These are phyloP conservation scores for Amylocarpus encephaloides DNA, from an alignment of 2,329 filamentous ascomycete genomes.

Conservation along the genomic window DNA sequence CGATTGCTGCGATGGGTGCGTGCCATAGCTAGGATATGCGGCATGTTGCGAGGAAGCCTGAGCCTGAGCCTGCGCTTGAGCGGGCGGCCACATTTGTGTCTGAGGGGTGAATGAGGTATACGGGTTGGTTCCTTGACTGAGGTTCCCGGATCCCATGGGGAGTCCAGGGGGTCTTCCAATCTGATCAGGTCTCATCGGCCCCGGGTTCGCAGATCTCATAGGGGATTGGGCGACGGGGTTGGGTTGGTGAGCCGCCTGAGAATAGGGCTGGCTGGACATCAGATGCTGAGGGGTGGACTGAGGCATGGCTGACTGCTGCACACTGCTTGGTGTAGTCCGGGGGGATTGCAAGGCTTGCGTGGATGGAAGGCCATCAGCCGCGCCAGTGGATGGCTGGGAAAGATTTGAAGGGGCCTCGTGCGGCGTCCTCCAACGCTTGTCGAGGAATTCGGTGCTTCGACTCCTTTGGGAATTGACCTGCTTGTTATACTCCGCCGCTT, in stretches of 20 bases:
- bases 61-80: constrained; percentile 59
- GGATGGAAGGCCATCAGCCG: constrained; percentile 41
- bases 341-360: constrained; percentile 53
- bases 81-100: constrained; percentile 56
- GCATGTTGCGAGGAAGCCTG: constrained; percentile 54
- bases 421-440: constrained; percentile 74
- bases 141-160: constrained; percentile 46
- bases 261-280: constrained; percentile 53
- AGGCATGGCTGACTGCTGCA: constrained; percentile 46
- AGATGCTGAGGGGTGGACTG: constrained; percentile 38
- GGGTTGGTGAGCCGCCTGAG: constrained; percentile 65
- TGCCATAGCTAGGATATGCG: constrained; percentile 43
- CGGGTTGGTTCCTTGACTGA: constrained; percentile 39
- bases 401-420: constrained; percentile 64
- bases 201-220: constrained; percentile 61
- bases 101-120: constrained; percentile 56
- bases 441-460: constrained; percentile 71
- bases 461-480: constrained; percentile 72
- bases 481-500: constrained; percentile 88
- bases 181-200: constrained; percentile 49
- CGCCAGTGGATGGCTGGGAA: constrained; percentile 31
- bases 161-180: constrained; percentile 61
- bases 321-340: constrained; percentile 46
- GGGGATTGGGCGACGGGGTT: constrained; percentile 67
- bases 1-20: constrained; percentile 38